Conservation (phyloP, 2,329 filamentous ascomycete species). For the Colletotrichum aenigma region DNA sequence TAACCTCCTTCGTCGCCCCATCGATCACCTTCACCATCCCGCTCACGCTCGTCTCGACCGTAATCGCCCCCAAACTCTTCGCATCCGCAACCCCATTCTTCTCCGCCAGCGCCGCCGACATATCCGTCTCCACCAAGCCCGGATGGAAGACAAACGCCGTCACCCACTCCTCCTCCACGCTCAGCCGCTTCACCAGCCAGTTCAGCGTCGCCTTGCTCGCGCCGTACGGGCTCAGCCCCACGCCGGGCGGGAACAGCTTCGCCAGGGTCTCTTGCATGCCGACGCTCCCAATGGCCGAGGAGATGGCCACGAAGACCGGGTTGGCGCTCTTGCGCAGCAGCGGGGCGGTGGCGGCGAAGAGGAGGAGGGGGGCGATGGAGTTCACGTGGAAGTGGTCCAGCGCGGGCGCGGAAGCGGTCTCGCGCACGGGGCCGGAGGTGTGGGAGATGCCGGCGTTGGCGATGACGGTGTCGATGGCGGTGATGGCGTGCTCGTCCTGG, state of each 20-base stretch:
- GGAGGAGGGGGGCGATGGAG: constrained; percentile 6
- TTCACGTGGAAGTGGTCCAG: constrained; percentile 44
- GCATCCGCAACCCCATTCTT: background rate
- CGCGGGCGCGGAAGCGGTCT: constrained; percentile 30
- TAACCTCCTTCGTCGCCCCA: background rate
- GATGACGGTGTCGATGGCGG: constrained; percentile 53
- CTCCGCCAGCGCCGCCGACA: background rate
- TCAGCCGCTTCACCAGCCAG: constrained; percentile 21
- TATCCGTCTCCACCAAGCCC: constrained; percentile 17
- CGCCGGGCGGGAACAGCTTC: background rate
- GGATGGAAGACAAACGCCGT: constrained; percentile 23
- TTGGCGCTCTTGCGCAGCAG: constrained; percentile 25
- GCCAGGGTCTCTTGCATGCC: background rate
- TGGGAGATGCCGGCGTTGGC: constrained; percentile 52
- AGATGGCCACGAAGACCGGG: constrained; percentile 30
- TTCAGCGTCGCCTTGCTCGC: constrained; percentile 23
- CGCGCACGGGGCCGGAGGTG: constrained; percentile 9
- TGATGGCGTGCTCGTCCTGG: constrained; percentile 34
- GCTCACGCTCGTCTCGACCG: constrained; percentile 21
- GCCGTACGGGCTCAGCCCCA: constrained; percentile 18
- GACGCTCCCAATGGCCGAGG: constrained; percentile 27
- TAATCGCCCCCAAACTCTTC: constrained; percentile 11
- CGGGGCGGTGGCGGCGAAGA: constrained; percentile 26
- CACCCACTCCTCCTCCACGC: constrained; percentile 29
- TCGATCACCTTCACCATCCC: background rate